Conservation (phyloP, 371 early-diverging fungal species). For the Mucor piriformis region DNA sequence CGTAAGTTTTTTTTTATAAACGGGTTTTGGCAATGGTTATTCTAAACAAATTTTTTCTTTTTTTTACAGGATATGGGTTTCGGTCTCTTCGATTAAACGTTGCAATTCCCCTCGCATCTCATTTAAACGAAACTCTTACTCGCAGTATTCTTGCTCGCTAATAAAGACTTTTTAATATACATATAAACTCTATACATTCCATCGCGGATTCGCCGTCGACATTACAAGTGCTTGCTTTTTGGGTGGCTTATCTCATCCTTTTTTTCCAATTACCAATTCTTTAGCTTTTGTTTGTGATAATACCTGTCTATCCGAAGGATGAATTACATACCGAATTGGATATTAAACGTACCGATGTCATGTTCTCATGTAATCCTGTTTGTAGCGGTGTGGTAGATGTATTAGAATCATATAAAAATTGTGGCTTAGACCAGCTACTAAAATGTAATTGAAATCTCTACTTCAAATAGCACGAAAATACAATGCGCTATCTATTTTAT, state of each 20-base stretch:
- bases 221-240: not conserved
- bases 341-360: no score
- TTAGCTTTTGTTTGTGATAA: no score
- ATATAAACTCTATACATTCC: not conserved
- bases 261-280: not conserved
- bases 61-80: constrained; percentile 43
- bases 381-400: no score
- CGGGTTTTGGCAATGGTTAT: not conserved
- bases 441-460: no score
- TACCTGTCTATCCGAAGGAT: no score
- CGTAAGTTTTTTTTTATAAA: constrained; percentile 33
- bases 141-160: constrained; percentile 12
- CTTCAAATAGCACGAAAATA: no score
- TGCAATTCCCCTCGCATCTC: constrained; percentile 2
- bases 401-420: not conserved
- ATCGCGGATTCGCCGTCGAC: not conserved
- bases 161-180: constrained; percentile 15
- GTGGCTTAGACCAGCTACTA: constrained; percentile 6
- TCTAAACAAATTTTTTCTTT: not conserved
- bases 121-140: constrained; percentile 12
- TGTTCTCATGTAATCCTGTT: no score
- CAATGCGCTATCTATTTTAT: not conserved
- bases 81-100: constrained; percentile 84
- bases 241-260: constrained; percentile 10
- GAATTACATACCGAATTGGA: no score